These are phyloP conservation scores for Nemania diffusa DNA, from an alignment of 2,329 filamentous ascomycete genomes.

Conservation along the genomic window DNA sequence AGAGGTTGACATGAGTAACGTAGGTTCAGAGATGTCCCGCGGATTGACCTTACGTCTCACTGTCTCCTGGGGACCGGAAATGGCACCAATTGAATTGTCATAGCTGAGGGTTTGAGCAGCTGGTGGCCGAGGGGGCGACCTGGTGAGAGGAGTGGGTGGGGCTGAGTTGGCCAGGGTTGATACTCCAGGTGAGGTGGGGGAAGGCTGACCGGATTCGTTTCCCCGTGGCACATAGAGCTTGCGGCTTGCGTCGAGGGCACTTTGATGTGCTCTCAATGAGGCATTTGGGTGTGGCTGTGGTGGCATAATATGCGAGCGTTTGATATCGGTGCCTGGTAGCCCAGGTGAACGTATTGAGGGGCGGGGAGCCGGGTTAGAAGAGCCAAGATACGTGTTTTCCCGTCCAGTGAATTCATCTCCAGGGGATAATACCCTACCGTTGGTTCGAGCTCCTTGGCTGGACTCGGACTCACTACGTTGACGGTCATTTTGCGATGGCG, in stretches of 20 bases:
- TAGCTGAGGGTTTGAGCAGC: conserved; percentile 46
- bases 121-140: conserved; percentile 51
- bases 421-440: conserved; percentile 54
- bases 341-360: conserved; percentile 57
- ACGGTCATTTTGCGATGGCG: conserved; percentile 52
- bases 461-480: conserved; percentile 67
- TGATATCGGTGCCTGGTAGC: conserved; percentile 60
- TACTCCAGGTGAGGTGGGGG: conserved; percentile 58
- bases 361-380: conserved; percentile 43
- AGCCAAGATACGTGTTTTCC: conserved; percentile 52
- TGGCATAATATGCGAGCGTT: conserved; percentile 60
- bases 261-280: conserved; percentile 39
- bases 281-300: conserved; percentile 53
- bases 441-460: conserved; percentile 57
- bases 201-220: conserved; percentile 55
- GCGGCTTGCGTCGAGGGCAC: conserved; percentile 44
- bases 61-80: conserved; percentile 52
- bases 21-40: conserved; percentile 63
- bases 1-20: conserved; percentile 59
- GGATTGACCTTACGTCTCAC: conserved; percentile 57
- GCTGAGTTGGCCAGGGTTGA: conserved; percentile 50
- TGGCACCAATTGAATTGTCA: conserved; percentile 38
- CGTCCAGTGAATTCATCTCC: conserved; percentile 53
- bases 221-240: conserved; percentile 52
- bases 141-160: conserved; percentile 49